Conservation (phyloP, 2,329 filamentous ascomycete genomes). For the Penicillium griseofulvum region DNA sequence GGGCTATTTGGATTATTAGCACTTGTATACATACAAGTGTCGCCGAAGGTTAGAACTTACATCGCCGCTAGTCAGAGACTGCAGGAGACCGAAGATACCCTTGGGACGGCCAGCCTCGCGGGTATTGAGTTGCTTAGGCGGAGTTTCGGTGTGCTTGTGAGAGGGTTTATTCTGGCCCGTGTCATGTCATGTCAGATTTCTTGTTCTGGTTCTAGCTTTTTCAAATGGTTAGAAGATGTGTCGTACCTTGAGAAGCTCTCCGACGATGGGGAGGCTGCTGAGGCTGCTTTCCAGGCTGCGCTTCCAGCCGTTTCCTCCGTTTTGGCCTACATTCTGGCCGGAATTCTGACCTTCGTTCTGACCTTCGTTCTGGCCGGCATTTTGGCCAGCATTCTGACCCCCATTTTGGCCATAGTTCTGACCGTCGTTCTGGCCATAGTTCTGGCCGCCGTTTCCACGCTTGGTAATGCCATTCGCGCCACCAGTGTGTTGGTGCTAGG, state of each 20-base stretch:
- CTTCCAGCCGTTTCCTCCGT: neutral
- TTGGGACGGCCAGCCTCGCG: neutral
- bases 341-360: too few species aligned
- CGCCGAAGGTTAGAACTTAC: neutral
- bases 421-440: too few species aligned
- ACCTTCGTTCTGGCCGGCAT: too few species aligned
- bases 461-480: slow-evolving; percentile 7
- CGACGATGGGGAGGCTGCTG: slow-evolving; percentile 13
- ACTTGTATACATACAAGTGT: neutral
- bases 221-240: neutral
- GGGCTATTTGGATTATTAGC: slow-evolving; percentile 3
- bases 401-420: too few species aligned
- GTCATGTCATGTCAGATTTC: neutral
- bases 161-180: neutral
- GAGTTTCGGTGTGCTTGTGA: neutral
- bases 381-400: too few species aligned
- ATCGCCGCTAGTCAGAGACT: slow-evolving; percentile 12
- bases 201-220: neutral
- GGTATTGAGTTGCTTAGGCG: slow-evolving; percentile 1
- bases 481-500: slow-evolving; percentile 3
- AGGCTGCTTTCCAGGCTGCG: slow-evolving; percentile 8
- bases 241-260: slow-evolving; percentile 13
- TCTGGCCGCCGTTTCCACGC: neutral
- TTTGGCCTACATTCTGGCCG: neutral
- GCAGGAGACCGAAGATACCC: slow-evolving; percentile 9